Base-by-base conservation (phyloP, 2,329 filamentous ascomycete species). In the Parascedosporium putredinis region DNA sequence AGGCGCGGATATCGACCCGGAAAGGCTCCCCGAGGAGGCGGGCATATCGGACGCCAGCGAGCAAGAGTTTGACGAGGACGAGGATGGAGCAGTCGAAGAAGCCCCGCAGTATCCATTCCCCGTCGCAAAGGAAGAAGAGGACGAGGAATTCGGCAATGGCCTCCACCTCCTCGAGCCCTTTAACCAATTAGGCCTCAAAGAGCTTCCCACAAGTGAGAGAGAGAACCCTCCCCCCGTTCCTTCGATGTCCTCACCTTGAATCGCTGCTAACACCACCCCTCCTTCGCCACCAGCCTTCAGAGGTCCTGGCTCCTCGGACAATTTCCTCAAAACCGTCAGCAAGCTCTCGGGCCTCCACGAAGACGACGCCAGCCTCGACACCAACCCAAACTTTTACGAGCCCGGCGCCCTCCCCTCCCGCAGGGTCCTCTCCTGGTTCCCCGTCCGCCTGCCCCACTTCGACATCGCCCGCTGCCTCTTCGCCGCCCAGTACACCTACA, bases 401-500 rank as follows among this genome's bases (percentile, higher is more conserved):
- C 61, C 62, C 1, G 59, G 57, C 2, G 60, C 61, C 2, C 53
- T 69, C 7, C 63, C 65, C 1, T 64, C 65, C 1, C 58, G 64
- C 3, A 57, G 61, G 7, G 57, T 57, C 14, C 48, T 51, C 2
- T 56, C 58, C 18, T 52, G 53, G 7, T 52, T 51, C 4, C 56
- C 54, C 5, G 54, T 70, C 18, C 61, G 67, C 12, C 59, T 78
- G 1, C 75, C 75, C 0, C 73, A 74, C 0, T 64, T 70, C 9
- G 70, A 75, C 27, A 69, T 75, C 53, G 74, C 74, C 1, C 72
- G 70, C 47, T 63, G 72, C 12, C 62, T 75, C 2, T 76, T 73
- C 52, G 64, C 67, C 24, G 70, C 73, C 1, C 76, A 79, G 51
- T 75, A 78, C 57, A 67, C 67, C 29, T 78, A 76, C 50, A 77